Percentiles rank a stretch among this genome's conserved stretches.
These are phyloP conservation scores for Mycena belliarum DNA, from an alignment of 768 basidiomycete genomes.

Conservation along the genomic window DNA sequence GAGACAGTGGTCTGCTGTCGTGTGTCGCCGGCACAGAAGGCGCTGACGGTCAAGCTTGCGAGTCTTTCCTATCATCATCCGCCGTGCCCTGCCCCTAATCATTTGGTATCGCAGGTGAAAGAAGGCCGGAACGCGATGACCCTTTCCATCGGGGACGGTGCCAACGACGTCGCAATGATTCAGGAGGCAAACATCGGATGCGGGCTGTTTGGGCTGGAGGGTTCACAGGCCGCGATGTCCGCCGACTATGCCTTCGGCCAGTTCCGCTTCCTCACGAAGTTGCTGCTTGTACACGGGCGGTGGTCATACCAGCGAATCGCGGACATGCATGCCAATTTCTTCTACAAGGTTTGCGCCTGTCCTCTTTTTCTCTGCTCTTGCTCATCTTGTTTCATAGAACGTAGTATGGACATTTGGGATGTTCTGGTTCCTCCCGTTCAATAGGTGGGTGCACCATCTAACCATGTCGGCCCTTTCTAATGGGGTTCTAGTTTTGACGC, in stretches of 20 bases:
- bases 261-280: conserved; percentile 89
- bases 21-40: conserved; percentile 97
- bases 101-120: conserved; percentile 64
- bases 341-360: conserved; percentile 77
- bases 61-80: conserved; percentile 26
- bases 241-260: conserved; percentile 98
- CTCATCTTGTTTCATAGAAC: conserved; percentile 48
- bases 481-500: conserved; percentile 73
- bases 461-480: background rate
- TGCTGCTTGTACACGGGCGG: conserved; percentile 91
- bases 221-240: conserved; percentile 98
- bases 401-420: conserved; percentile 91
- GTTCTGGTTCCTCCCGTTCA: conserved; percentile 94
- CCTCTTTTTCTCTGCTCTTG: background rate
- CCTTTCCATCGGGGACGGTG: conserved; percentile 93
- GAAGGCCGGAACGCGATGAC: conserved; percentile 97
- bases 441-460: conserved; percentile 53
- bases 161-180: conserved; percentile 99
- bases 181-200: conserved; percentile 99
- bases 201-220: conserved; percentile 90
- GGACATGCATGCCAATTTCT: conserved; percentile 97
- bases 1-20: conserved; percentile 98
- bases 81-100: background rate
- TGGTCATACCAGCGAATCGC: conserved; percentile 97
- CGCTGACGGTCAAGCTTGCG: conserved; percentile 91